Base-by-base conservation (phyloP, 768 basidiomycete species). In the Tulasnella sp. region DNA sequence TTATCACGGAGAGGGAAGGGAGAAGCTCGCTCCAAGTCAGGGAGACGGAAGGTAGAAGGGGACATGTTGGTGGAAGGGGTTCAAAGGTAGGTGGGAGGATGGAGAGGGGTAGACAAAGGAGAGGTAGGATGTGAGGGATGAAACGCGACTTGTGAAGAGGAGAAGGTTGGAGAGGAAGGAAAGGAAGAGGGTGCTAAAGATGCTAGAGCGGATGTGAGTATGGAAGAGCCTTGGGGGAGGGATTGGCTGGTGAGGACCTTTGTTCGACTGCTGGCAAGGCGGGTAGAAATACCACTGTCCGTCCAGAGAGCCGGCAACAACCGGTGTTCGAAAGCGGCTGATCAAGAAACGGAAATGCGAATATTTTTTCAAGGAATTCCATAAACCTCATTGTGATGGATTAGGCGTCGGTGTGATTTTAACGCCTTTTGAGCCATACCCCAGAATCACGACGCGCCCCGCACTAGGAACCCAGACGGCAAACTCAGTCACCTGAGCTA, bases 1-100 rank as follows among this genome's bases (percentile, higher is more conserved):
- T 79, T 79, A 40, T 12, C 3, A 8, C 71, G 71, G 42, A 79
- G 78, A 1, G 78, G 71, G 78, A 72, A 79, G 31, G 78, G 78
- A 40, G 34, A 71, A 16, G 27, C 18, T 27, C 27, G 24, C 19
- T 42, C 36, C 19, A 79, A 31, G 78, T 79, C 78, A 1, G 78
- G 78, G 34, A 79, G 75, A 38, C 14, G 12, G 52, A 76, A 76
- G 42, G 75, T n/a, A 12, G 75, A 76, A 34, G 44, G 27, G 46
- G 75, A 1, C 75, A 76, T 76, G 21, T 39, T 52, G 44, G n/a
- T 34, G 48, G 75, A 7, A 39, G 44, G 44, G 44, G 19, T 18
- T 44, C 44, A 18, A 44, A 44, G 44, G 44, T 16, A 44, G 19
- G 44, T 16, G n/a, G 14, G 40, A 34, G 72, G 9, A 9, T 44